Conservation (phyloP, 495 filamentous ascomycete species). For the Aspergillus homomorphus region DNA sequence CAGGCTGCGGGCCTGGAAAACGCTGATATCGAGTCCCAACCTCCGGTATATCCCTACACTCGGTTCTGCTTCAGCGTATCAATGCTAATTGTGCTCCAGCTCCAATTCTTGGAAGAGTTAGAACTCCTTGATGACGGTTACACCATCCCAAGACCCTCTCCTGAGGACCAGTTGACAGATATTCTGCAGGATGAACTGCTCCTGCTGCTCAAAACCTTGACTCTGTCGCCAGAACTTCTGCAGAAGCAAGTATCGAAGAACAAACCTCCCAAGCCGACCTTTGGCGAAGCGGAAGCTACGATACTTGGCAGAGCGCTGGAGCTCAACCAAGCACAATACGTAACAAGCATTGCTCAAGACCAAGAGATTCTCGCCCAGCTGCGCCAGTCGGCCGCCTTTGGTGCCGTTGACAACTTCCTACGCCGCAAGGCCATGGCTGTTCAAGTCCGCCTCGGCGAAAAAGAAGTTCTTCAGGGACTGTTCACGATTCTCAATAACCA, state of each 20-base stretch:
- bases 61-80: neutral
- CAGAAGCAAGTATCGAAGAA: conserved; percentile 37
- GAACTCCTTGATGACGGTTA: conserved; percentile 56
- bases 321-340: conserved; percentile 49
- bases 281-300: conserved; percentile 26
- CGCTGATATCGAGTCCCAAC: conserved; percentile 40
- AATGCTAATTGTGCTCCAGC: conserved; percentile 22
- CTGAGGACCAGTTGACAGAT: conserved; percentile 35
- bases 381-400: conserved; percentile 18
- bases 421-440: conserved; percentile 63
- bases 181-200: conserved; percentile 48
- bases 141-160: conserved; percentile 40
- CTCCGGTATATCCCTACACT: conserved; percentile 37
- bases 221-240: conserved; percentile 39
- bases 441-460: conserved; percentile 77
- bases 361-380: conserved; percentile 45
- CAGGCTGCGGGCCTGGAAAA: conserved; percentile 43
- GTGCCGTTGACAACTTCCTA: conserved; percentile 22
- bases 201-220: conserved; percentile 45
- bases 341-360: conserved; percentile 63
- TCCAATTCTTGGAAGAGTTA: conserved; percentile 48
- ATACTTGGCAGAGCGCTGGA: conserved; percentile 33
- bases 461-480: conserved; percentile 59
- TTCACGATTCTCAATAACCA: conserved; percentile 32
- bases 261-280: conserved; percentile 45